Conservation (phyloP, 164 flowering plant genomes). For the Brasenia schreberi region DNA sequence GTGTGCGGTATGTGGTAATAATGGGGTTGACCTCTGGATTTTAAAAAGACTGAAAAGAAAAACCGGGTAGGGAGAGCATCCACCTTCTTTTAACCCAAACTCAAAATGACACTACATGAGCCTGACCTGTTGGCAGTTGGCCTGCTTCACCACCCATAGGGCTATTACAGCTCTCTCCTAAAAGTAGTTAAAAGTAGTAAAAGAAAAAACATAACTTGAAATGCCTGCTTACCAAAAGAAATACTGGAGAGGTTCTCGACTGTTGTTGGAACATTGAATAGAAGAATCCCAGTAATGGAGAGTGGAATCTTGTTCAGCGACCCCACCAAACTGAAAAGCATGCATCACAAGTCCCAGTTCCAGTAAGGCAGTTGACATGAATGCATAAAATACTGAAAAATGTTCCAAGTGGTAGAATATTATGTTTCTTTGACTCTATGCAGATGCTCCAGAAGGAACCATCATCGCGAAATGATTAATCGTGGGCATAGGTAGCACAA, state of each 20-base stretch:
- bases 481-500: too few species aligned
- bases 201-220: too few species aligned
- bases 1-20: too few species aligned
- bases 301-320: conserved; percentile 94
- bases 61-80: not conserved
- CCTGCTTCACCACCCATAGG: too few species aligned
- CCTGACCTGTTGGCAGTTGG: too few species aligned
- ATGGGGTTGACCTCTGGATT: too few species aligned
- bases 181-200: too few species aligned
- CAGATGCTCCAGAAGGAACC: not conserved
- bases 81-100: not conserved
- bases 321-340: conserved; percentile 75
- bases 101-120: too few species aligned
- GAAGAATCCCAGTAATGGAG: conserved; percentile 74
- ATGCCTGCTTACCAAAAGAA: conserved; percentile 48
- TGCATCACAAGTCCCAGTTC: too few species aligned
- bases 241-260: conserved; percentile 81
- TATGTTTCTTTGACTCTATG: not conserved
- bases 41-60: too few species aligned
- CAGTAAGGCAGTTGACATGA: too few species aligned
- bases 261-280: conserved; percentile 92
- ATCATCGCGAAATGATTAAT: not conserved
- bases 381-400: not conserved
- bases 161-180: too few species aligned
- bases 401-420: not conserved